Base-by-base conservation (phyloP, 129 eudicot genomes). In the Deinandra increscens region DNA sequence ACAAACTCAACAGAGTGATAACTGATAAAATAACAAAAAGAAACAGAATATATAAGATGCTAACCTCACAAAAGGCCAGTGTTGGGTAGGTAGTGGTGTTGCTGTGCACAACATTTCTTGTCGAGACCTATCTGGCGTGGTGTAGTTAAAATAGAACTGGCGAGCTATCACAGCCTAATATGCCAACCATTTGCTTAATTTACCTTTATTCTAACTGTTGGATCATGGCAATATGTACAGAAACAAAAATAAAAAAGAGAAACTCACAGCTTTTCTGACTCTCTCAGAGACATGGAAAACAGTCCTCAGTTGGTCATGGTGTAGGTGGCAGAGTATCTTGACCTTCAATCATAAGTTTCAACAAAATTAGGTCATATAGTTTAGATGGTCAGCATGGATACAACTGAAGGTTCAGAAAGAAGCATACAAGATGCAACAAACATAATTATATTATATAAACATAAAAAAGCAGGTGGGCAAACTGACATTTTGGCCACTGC, bases 271-370 rank as follows among this genome's bases (percentile, higher is more conserved):
- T 76, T 78, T 94, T 80, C 97, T 80, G 58, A 94, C 73, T 66
- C 86, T 86, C 76, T 83, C 92, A 8, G 97, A 94, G 72, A 94
- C 99, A 73, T 94, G 99, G 71, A 94, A 94, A 80, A 85, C 97
- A 60, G 99, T 88, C 73, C 79, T 75, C 14, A 91, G 94, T 61
- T 91, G 97, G 78, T 91, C 97, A 77, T 91, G 97, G 75, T 88
- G 96, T 78, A 91, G 68, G 78, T 88, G 94, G 70, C 97, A 91
- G 45, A 91, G 82, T 74, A 91, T 80, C 68, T 91, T 88, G n/a
- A 91, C 89, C 97, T 91, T 38, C 7, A 71, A 77, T 71, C 60
- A 66, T 64, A 74, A 76, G 37, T 69, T 34, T 37, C 50, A 70
- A 14, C 31, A 42, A 77, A 5, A 4, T 45, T 41, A 3, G 48